These are phyloP conservation scores for Myxozyma sirexii DNA, from an alignment of 805 yeast species.

Conservation along the genomic window DNA sequence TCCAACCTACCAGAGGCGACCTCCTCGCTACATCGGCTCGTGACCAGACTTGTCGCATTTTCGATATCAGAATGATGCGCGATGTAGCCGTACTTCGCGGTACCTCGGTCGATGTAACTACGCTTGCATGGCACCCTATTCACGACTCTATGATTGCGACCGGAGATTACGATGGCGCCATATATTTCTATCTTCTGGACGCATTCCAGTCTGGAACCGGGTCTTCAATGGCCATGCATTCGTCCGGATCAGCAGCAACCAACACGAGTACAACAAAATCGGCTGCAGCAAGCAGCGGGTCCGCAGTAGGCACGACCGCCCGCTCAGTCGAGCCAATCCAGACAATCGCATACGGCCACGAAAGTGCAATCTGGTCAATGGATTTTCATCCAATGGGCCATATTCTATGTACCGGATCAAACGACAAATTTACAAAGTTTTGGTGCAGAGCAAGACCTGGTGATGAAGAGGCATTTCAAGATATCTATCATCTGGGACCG, in stretches of 20 bases:
- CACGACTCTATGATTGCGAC: slow-evolving; percentile 78
- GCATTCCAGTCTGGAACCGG: slow-evolving; percentile 40
- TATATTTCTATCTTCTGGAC: slow-evolving; percentile 74
- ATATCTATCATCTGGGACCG: slow-evolving; percentile 61
- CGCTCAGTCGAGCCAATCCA: slow-evolving; percentile 41
- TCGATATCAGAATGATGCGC: slow-evolving; percentile 84
- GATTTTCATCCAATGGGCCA: slow-evolving; percentile 96
- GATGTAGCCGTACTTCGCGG: slow-evolving; percentile 74
- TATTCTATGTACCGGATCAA: slow-evolving; percentile 85
- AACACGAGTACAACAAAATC: neutral
- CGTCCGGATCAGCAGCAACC: neutral
- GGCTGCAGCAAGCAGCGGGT: slow-evolving; percentile 7
- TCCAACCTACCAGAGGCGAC: slow-evolving; percentile 80
- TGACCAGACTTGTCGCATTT: slow-evolving; percentile 84
- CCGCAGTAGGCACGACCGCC: slow-evolving; percentile 22
- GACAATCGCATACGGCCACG: slow-evolving; percentile 87
- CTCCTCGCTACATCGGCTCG: slow-evolving; percentile 83
- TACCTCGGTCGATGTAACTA: slow-evolving; percentile 78
- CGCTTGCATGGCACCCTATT: slow-evolving; percentile 90
- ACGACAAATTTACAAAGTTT: slow-evolving; percentile 87
- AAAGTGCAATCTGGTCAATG: slow-evolving; percentile 83
- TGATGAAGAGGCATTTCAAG: slow-evolving; percentile 80
- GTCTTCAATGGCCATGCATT: slow-evolving; percentile 30
- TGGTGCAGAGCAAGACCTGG: slow-evolving; percentile 94
- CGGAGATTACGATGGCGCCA: slow-evolving; percentile 87